These are phyloP conservation scores for Paramecium tetraurelia DNA, from an alignment of 73 alveolate species.

Conservation along the genomic window DNA sequence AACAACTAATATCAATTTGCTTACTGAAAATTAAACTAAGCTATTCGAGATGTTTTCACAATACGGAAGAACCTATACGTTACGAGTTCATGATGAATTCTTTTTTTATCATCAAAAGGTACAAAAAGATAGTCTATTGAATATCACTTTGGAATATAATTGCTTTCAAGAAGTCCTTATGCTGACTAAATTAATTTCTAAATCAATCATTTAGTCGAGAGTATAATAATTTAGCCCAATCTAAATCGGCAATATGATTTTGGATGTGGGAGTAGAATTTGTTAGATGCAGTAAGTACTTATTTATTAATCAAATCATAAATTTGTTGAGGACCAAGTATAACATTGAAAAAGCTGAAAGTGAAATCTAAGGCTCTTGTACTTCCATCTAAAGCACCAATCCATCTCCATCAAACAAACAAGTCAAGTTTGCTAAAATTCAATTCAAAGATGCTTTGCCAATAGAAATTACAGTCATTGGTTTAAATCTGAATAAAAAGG, in stretches of 20 bases:
- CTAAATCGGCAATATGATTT: neutral
- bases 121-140: neutral
- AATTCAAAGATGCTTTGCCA: slow-evolving; percentile 15
- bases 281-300: slow-evolving; percentile 10
- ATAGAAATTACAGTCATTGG: neutral
- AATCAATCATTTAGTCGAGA: neutral
- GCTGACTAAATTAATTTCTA: neutral
- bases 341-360: neutral
- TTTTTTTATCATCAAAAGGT: neutral
- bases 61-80: neutral
- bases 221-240: neutral
- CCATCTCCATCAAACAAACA: neutral
- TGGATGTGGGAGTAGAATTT: slow-evolving; percentile 8
- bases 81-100: neutral
- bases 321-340: neutral
- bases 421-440: neutral
- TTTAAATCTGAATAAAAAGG: neutral
- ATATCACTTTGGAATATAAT: neutral
- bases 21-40: neutral
- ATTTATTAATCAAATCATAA: neutral
- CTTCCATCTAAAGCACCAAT: neutral
- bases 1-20: neutral
- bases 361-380: neutral
- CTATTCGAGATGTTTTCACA: neutral
- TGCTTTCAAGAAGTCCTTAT: neutral